Evolutionary conservation across 75 land plant species (phyloP).

Genomic region (Pinus albicaulis): DNA sequence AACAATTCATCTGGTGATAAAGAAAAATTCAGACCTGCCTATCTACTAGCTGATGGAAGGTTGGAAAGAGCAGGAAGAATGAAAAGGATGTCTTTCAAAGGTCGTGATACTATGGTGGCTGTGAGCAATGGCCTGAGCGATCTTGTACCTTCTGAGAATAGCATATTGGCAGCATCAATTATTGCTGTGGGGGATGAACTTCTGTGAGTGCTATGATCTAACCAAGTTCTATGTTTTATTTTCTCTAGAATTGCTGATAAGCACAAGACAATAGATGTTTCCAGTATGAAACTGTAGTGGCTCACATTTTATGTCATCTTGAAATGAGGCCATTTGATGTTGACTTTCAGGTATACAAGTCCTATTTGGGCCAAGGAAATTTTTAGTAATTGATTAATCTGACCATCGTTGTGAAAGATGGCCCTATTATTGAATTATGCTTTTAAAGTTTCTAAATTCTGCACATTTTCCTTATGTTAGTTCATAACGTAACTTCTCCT

Average conservation of each 20-base stretch:
- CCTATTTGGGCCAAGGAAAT: background rate
- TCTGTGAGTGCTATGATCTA: conserved; percentile 52
- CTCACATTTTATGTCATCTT: background rate
- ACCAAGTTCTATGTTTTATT: background rate
- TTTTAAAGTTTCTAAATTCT: background rate
- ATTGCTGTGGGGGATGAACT: conserved; percentile 89
- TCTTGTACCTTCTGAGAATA: conserved; percentile 18
- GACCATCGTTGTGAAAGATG: background rate
- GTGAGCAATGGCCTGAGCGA: conserved; percentile 28
- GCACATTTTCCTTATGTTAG: background rate
- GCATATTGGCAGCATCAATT: conserved; percentile 57
- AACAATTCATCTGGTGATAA: conserved; percentile 19
- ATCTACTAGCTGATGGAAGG: conserved; percentile 85
- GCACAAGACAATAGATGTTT: background rate
- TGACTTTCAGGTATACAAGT: background rate
- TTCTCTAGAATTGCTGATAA: background rate
- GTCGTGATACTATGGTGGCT: conserved; percentile 11
- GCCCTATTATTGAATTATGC: background rate
- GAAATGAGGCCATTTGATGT: too few relatives aligned
- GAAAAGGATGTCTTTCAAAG: conserved; percentile 34
- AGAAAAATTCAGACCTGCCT: conserved; percentile 76
- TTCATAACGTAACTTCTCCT: background rate
- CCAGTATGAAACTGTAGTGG: background rate
- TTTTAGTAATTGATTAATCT: background rate
- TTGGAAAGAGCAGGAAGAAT: conserved; percentile 92